Conservation (phyloP, 768 basidiomycete genomes). For the Macrocybe gigantea region DNA sequence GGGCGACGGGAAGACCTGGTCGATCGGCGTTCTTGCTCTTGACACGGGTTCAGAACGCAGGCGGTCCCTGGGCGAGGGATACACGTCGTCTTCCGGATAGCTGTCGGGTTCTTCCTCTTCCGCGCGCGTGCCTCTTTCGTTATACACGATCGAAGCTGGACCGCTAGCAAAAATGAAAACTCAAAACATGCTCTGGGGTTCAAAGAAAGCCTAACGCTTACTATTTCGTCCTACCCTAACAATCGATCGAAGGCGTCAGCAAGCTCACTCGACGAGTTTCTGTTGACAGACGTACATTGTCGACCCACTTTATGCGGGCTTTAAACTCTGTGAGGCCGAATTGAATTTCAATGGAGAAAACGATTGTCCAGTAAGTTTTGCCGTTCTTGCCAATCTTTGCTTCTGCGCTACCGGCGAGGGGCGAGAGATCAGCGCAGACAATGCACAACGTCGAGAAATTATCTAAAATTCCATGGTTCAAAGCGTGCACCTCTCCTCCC, state of each 20-base stretch:
- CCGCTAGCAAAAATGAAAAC: constrained; percentile 38
- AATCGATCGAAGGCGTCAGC: not conserved
- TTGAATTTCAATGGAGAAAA: constrained; percentile 80
- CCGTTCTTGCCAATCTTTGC: constrained; percentile 59
- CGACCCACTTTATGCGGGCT: constrained; percentile 78
- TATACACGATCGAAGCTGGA: constrained; percentile 77
- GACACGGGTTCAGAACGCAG: constrained; percentile 43
- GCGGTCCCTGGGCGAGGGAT: constrained; percentile 31
- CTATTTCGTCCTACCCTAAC: constrained; percentile 67
- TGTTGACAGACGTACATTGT: constrained; percentile 45
- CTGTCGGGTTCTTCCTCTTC: constrained; percentile 69
- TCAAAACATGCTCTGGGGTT: not conserved
- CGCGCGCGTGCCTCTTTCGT: constrained; percentile 67
- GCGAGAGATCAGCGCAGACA: constrained; percentile 73
- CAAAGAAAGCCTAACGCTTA: constrained; percentile 26
- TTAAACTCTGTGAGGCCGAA: constrained; percentile 80
- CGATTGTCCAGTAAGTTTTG: constrained; percentile 78
- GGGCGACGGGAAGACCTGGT: constrained; percentile 13
- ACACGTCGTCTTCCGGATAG: constrained; percentile 59
- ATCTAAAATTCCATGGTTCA: constrained; percentile 28
- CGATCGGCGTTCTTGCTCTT: constrained; percentile 42
- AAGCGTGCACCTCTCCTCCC: not conserved
- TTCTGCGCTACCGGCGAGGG: constrained; percentile 64
- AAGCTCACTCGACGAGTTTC: too few relatives aligned
- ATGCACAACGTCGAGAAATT: constrained; percentile 74